A percentile compares a stretch with the other conserved stretches of the same genome.
Evolutionary conservation across 768 basidiomycete species (phyloP).

Genomic region (Neoboletus subvelutipes): DNA sequence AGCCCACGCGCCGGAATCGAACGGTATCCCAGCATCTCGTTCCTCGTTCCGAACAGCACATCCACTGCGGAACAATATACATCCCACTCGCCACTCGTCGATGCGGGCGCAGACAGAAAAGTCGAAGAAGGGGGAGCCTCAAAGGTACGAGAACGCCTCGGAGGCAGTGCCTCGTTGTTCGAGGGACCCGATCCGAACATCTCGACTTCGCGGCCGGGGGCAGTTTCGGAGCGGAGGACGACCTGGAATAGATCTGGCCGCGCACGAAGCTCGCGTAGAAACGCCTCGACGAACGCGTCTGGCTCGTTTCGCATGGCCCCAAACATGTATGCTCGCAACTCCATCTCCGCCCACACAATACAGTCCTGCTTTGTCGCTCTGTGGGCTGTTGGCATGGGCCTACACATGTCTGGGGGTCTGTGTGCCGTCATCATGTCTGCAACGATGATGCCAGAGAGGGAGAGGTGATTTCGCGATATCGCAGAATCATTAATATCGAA

Average conservation of each 20-base stretch:
- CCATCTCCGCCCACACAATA: constrained; percentile 26
- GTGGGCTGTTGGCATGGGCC: constrained; percentile 3
- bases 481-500: neutral
- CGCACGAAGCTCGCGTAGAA: constrained; percentile 29
- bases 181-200: constrained; percentile 23
- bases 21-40: constrained; percentile 10
- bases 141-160: constrained; percentile 15
- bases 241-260: constrained; percentile 35
- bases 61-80: constrained; percentile 16
- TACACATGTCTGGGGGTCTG: neutral
- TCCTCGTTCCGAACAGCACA: constrained; percentile 19
- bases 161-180: constrained; percentile 7
- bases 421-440: constrained; percentile 17
- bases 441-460: constrained; percentile 21
- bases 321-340: constrained; percentile 29
- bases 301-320: constrained; percentile 32
- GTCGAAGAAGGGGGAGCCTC: constrained; percentile 19
- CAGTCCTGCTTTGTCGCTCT: constrained; percentile 13
- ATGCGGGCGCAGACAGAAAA: neutral
- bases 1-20: neutral
- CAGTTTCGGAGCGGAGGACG: constrained; percentile 30
- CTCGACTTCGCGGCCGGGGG: constrained; percentile 23
- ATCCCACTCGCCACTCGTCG: constrained; percentile 11
- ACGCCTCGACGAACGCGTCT: constrained; percentile 26
- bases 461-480: constrained; percentile 19